Base-by-base conservation (phyloP, 768 basidiomycete genomes). In the Amanita subjunquillea region DNA sequence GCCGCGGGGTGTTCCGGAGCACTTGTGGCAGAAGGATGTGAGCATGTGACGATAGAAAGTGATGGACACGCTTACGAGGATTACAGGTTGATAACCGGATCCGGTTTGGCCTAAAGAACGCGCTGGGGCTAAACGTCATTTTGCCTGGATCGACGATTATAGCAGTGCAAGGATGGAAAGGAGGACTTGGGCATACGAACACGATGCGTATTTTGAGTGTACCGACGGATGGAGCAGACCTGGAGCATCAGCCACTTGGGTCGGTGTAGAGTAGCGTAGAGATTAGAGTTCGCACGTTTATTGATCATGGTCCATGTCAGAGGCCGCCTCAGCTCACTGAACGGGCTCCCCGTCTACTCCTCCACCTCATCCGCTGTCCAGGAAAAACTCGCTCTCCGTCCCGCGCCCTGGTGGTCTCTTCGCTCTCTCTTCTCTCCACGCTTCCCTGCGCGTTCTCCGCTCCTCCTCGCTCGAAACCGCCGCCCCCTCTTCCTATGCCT, bases 141-240 rank as follows among this genome's bases (percentile, higher is more conserved):
- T 82, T 83, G 62, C 82, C 91, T 36, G 90, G 91, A 51, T 83
- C 83, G 50, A 91, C 93, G 23, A 79, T 99, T 62, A 76, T 98
- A 57, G 95, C 95, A 46, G 87, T 99, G 4, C 96, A 98, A 69
- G 96, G 96, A n/a, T 99, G 95, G 95, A 95, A 93, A 73, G 91
- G 93, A 41, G 96, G 96, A 54, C 80, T 96, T 42, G 94, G 93
- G 30, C 92, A 96, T 71, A 94, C 91, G 58, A 93, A 94, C 75
- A 92, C 90, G 10, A 73, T 93, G 53, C 85, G 91, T 47, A 78
- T 93, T 56, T 69, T 93, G 59, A 81, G 80, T 38, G 91, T 92
- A 42, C 91, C 91, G 15, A 90, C 86, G 22, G 87, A 91, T 60
- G 56, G 68, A 32, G 87, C 85, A 48, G 91, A 93, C 65, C 70